Conservation (phyloP, 2,329 filamentous ascomycete genomes). For the Coniochaeta pulveracea region DNA sequence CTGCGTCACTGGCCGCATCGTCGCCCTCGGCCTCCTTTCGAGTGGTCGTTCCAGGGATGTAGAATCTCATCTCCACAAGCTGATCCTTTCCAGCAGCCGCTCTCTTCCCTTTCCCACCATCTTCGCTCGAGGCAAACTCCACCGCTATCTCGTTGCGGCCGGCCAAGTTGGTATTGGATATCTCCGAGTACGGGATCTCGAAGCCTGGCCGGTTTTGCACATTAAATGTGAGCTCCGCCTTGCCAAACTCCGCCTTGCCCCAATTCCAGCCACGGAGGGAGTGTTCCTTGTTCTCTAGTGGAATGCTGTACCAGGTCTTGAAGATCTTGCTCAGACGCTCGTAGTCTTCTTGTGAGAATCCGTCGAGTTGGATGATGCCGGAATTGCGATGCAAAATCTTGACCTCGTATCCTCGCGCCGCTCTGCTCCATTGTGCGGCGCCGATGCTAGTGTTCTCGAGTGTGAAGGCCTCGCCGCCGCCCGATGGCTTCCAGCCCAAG, state of each 20-base stretch:
- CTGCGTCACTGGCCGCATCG: slow-evolving; percentile 56
- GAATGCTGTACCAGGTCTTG: slow-evolving; percentile 96
- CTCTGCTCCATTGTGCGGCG: slow-evolving; percentile 87
- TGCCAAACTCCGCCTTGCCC: slow-evolving; percentile 95
- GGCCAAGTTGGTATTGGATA: slow-evolving; percentile 93
- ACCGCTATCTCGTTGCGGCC: slow-evolving; percentile 97
- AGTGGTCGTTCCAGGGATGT: slow-evolving; percentile 83
- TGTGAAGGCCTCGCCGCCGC: slow-evolving; percentile 85
- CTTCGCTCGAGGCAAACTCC: slow-evolving; percentile 72
- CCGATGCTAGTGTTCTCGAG: slow-evolving; percentile 79
- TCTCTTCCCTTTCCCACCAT: slow-evolving; percentile 69
- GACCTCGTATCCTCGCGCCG: slow-evolving; percentile 83
- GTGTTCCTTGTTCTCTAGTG: slow-evolving; percentile 85
- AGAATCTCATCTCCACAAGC: slow-evolving; percentile 97
- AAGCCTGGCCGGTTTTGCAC: slow-evolving; percentile 95
- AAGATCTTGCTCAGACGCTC: slow-evolving; percentile 87
- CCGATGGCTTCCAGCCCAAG: slow-evolving; percentile 86
- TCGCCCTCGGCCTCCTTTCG: slow-evolving; percentile 66
- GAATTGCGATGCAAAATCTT: slow-evolving; percentile 80
- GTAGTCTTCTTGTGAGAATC: slow-evolving; percentile 89
- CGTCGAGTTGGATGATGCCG: slow-evolving; percentile 85
- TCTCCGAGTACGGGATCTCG: slow-evolving; percentile 93
- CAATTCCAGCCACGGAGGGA: slow-evolving; percentile 97
- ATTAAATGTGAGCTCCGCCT: slow-evolving; percentile 90
- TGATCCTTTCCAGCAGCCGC: slow-evolving; percentile 83